These are phyloP conservation scores for Talaromyces sp. DNA, from an alignment of 2,329 filamentous ascomycete genomes.

Conservation along the genomic window DNA sequence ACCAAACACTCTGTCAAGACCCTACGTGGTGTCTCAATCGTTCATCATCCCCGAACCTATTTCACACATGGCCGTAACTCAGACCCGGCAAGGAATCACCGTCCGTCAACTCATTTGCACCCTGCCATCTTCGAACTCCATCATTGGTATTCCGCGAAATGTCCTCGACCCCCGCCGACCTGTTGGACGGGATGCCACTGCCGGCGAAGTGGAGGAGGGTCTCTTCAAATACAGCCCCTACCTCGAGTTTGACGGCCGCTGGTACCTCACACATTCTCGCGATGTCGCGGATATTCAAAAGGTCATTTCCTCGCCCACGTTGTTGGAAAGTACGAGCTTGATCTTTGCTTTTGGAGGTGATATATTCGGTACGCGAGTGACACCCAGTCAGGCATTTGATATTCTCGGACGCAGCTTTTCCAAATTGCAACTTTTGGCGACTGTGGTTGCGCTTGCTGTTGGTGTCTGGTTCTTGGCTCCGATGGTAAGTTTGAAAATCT, in stretches of 20 bases:
- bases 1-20: conserved; percentile 55
- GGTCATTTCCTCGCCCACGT: conserved; percentile 69
- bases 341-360: conserved; percentile 82
- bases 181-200: conserved; percentile 73
- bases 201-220: conserved; percentile 77
- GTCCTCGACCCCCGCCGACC: conserved; percentile 82
- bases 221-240: conserved; percentile 68
- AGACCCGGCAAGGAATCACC: conserved; percentile 88
- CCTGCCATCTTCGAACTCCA: conserved; percentile 64
- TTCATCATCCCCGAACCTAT: conserved; percentile 79
- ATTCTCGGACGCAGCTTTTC: conserved; percentile 90
- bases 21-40: conserved; percentile 72
- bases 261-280: conserved; percentile 72
- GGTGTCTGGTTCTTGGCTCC: conserved; percentile 77
- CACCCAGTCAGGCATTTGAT: conserved; percentile 88
- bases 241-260: conserved; percentile 78
- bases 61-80: conserved; percentile 72
- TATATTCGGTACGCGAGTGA: conserved; percentile 77
- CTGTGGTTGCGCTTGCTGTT: conserved; percentile 70
- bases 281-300: conserved; percentile 71
- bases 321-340: conserved; percentile 87
- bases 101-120: conserved; percentile 75
- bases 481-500: conserved; percentile 58
- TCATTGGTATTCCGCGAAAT: conserved; percentile 73
- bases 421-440: conserved; percentile 76